phyloP scores from a whole-genome alignment of 1,284 basidiomycete genomes.

The Heliocybe sulcata region DNA sequence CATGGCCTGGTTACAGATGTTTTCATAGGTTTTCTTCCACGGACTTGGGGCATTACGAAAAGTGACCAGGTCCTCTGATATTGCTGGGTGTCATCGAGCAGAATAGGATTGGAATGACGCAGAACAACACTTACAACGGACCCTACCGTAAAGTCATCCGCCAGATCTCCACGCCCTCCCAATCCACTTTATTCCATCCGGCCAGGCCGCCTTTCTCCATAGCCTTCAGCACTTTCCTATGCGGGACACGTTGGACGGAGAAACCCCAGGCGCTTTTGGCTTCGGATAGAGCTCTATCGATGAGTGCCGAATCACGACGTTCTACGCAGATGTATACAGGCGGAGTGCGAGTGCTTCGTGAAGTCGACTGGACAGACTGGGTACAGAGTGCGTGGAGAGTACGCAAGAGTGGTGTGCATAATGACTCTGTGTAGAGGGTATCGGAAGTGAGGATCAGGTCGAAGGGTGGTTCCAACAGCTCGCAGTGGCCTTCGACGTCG shows the following conservation, averaged over 20 bases:
- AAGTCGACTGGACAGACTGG: slow-evolving; percentile 18
- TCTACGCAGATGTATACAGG: slow-evolving; percentile 71
- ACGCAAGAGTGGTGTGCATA: slow-evolving; percentile 65
- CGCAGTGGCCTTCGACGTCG: slow-evolving; percentile 7
- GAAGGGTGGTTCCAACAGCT: slow-evolving; percentile 44
- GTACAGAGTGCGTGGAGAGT: slow-evolving; percentile 52
- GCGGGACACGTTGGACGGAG: slow-evolving; percentile 49
- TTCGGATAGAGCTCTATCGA: slow-evolving; percentile 49
- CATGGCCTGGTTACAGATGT: background rate
- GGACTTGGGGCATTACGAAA: background rate
- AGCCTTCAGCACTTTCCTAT: slow-evolving; percentile 52
- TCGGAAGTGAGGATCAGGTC: slow-evolving; percentile 83
- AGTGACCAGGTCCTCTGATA: background rate
- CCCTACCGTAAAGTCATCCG: slow-evolving; percentile 26
- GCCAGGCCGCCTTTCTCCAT: slow-evolving; percentile 50
- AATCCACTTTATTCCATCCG: slow-evolving; percentile 61
- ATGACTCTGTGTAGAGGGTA: slow-evolving; percentile 67
- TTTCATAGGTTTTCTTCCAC: background rate
- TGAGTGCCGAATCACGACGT: slow-evolving; percentile 63
- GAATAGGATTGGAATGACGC: no score
- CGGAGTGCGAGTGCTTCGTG: slow-evolving; percentile 23
- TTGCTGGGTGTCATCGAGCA: background rate
- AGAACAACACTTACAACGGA: background rate
- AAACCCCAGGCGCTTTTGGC: slow-evolving; percentile 48
- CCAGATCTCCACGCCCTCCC: slow-evolving; percentile 76